These are phyloP conservation scores for Medicago ruthenica DNA, from an alignment of 306 rosid species.

Conservation along the genomic window DNA sequence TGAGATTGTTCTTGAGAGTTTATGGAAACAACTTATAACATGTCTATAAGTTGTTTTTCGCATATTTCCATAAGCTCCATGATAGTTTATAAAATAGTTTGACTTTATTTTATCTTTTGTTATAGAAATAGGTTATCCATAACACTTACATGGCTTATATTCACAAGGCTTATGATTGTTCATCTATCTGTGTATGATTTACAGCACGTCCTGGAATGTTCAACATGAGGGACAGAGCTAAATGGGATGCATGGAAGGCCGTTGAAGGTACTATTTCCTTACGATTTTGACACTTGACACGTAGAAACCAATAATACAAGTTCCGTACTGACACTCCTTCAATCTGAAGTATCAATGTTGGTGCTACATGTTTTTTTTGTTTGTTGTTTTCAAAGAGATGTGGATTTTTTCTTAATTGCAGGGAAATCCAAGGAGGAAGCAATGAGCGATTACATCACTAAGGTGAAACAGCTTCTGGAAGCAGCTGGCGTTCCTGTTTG, in stretches of 20 bases:
- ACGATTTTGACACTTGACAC: background rate
- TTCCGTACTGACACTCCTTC: background rate
- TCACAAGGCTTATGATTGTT: slow-evolving; percentile 3
- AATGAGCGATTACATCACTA: slow-evolving; percentile 81
- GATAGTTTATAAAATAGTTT: no score
- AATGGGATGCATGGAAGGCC: slow-evolving; percentile 99
- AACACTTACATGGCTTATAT: no score
- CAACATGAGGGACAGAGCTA: slow-evolving; percentile 83
- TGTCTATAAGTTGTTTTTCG: no score
- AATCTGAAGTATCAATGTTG: background rate
- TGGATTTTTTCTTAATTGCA: slow-evolving; percentile 41
- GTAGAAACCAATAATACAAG: no score
- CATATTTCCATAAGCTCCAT: no score
- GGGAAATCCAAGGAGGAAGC: slow-evolving; percentile 92
- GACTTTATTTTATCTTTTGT: no score
- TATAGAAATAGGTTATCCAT: no score
- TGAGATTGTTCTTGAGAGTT: background rate
- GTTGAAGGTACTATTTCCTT: slow-evolving; percentile 71
- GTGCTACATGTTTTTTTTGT: background rate
- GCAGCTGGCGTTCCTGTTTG: slow-evolving; percentile 63
- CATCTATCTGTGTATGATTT: slow-evolving; percentile 43
- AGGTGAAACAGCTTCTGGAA: slow-evolving; percentile 93
- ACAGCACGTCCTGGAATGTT: slow-evolving; percentile 92
- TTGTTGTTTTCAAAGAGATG: background rate
- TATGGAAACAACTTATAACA: no score